Conservation (phyloP, 352 stramenopile species). For the Phytopythium montanum region DNA sequence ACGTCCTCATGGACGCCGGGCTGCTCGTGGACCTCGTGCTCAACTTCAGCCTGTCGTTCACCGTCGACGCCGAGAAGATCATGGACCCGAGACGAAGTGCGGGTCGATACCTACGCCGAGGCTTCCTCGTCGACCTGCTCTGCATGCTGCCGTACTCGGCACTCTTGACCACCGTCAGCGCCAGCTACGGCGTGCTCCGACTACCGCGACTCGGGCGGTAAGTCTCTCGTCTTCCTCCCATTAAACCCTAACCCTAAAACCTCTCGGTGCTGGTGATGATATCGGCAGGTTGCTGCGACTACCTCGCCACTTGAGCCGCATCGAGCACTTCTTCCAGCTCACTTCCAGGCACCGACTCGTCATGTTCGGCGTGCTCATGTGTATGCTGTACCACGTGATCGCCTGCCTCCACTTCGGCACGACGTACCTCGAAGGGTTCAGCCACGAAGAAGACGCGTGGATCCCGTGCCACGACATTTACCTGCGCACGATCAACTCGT, state of each 20-base stretch:
- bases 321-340: constrained; percentile 39
- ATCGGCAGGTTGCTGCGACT: constrained; percentile 17
- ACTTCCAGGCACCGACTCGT: constrained; percentile 40
- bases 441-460: constrained; percentile 22
- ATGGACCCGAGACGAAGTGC: constrained; percentile 34
- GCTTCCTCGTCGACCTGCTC: constrained; percentile 38
- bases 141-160: constrained; percentile 44
- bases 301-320: constrained; percentile 24
- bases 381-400: constrained; percentile 57
- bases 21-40: constrained; percentile 44
- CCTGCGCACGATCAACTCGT: constrained; percentile 14
- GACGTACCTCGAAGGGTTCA: constrained; percentile 35
- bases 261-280: background rate
- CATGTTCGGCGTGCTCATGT: constrained; percentile 31
- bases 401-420: constrained; percentile 38
- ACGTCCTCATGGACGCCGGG: constrained; percentile 26
- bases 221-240: background rate
- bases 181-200: constrained; percentile 27
- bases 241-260: background rate
- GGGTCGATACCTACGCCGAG: constrained; percentile 26
- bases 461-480: constrained; percentile 24
- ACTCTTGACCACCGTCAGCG: constrained; percentile 11
- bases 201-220: constrained; percentile 40
- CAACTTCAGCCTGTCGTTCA: constrained; percentile 60
- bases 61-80: constrained; percentile 49